These are phyloP conservation scores for Hygrophila difformis DNA, from an alignment of 257 asterid species.

Conservation along the genomic window DNA sequence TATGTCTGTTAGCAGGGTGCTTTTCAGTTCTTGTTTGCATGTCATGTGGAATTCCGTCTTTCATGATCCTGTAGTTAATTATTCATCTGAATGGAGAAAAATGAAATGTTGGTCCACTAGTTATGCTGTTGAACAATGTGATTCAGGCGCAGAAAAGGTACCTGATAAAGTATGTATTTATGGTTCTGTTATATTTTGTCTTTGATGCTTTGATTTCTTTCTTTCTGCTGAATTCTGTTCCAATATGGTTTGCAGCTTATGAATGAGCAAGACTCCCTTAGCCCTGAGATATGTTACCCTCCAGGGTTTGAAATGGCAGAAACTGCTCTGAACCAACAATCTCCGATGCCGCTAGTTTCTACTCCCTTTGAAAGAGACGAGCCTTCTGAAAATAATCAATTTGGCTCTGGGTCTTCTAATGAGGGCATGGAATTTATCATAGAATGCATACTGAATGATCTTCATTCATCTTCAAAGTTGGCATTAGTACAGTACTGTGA, in stretches of 20 bases:
- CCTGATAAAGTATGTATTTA: slow-evolving; percentile 39
- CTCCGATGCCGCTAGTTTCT: slow-evolving; percentile 22
- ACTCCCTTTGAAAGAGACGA: slow-evolving; percentile 24
- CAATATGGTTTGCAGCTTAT: slow-evolving; percentile 37
- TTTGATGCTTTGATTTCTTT: slow-evolving; percentile 18
- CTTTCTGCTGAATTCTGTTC: slow-evolving; percentile 19
- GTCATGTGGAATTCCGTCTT: slow-evolving; percentile 75
- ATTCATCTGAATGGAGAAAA: slow-evolving; percentile 73
- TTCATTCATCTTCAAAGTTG: slow-evolving; percentile 56
- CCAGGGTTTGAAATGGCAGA: slow-evolving; percentile 64
- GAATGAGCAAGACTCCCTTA: slow-evolving; percentile 33
- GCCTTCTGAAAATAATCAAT: slow-evolving; percentile 16
- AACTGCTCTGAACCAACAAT: slow-evolving; percentile 25
- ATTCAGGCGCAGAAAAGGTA: slow-evolving; percentile 17
- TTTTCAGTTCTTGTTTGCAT: slow-evolving; percentile 59
- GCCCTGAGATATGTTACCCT: slow-evolving; percentile 55
- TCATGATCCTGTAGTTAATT: slow-evolving; percentile 56
- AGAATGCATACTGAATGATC: slow-evolving; percentile 52
- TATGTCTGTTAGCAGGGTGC: slow-evolving; percentile 36
- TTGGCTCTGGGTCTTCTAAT: slow-evolving; percentile 14
- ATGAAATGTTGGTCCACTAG: slow-evolving; percentile 50
- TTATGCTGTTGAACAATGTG: slow-evolving; percentile 22
- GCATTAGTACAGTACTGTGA: slow-evolving; percentile 36
- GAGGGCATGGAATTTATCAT: slow-evolving; percentile 34
- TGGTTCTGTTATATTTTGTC: slow-evolving; percentile 15